Evolutionary conservation across 495 filamentous ascomycete species (phyloP), one percentile per base, ranked within the genome.

Genomic region (Penicilliopsis zonata): DNA sequence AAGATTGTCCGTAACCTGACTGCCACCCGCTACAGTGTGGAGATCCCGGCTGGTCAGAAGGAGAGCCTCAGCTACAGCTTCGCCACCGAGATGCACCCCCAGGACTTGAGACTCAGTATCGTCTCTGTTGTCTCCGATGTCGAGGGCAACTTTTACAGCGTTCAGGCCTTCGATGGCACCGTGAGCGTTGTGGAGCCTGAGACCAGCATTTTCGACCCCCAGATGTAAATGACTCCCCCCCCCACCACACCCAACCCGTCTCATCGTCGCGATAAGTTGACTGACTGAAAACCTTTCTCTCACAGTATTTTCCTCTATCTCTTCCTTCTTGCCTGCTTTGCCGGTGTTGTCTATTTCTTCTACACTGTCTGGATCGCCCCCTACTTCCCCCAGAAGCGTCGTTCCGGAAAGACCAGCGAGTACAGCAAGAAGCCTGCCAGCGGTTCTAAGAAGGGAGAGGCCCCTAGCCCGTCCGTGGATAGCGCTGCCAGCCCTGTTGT

Each of bases 281-380:
- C 19, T 19, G 28, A 9, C 15, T 40, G 31, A 20, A 21, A 18
- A 13, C 13, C 26, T 37, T 33, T 13, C 39, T 22, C 9, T 27
- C 34, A 18, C 38, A 93, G 87, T 45, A 81, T 94, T 60, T 98
- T 98, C 76, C 78, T 98, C 37, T 98, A 96, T 67, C 75, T 94
- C 55, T 74, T 96, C 68, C 85, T 98, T 42, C 57, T 74, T 34
- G 74, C 70, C 35, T 72, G 65, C 48, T 87, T 93, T 52, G 73
- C 52, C 42, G 86, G 79, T 35, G 82, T 80, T 25, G 65, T 76
- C 55, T 94, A 90, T 74, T 95, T 93, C 56, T 86, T 94, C 62
- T 98, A 98, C 70, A 90, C 76, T 56, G 94, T 88, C 50, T 96
- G 87, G 84, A 74, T 98, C 59, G 80, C 86, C 30, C 76, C 85